These are phyloP conservation scores for Microcos paniculata DNA, from an alignment of 345 rosid species.

Conservation along the genomic window DNA sequence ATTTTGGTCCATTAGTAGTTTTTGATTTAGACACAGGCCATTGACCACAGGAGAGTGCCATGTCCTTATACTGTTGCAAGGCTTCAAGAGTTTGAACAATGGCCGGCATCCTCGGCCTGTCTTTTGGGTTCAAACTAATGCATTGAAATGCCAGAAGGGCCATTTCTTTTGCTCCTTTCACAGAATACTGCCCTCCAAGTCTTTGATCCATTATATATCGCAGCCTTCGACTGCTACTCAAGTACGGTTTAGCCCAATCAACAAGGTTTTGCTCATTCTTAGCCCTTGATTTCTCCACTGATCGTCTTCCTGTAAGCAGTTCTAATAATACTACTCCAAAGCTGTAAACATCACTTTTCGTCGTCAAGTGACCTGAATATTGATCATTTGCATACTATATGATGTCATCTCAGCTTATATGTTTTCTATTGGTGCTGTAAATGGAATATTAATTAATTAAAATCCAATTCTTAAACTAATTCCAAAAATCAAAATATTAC, in stretches of 20 bases:
- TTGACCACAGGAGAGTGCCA: constrained; percentile 73
- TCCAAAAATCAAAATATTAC: no score
- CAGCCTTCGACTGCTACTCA: constrained; percentile 65
- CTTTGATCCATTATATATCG: constrained; percentile 73
- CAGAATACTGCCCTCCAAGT: constrained; percentile 77
- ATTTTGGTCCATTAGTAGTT: constrained; percentile 38
- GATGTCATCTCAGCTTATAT: no score
- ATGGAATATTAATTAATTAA: no score
- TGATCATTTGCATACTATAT: background rate
- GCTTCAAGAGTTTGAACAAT: constrained; percentile 64
- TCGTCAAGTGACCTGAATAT: constrained; percentile 80
- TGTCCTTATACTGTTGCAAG: constrained; percentile 60
- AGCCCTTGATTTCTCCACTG: constrained; percentile 64
- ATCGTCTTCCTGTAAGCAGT: constrained; percentile 79
- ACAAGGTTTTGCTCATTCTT: constrained; percentile 79
- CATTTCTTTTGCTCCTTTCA: constrained; percentile 81
- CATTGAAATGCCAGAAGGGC: constrained; percentile 67
- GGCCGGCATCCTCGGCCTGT: constrained; percentile 79
- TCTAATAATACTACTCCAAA: constrained; percentile 90
- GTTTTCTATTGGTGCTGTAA: no score
- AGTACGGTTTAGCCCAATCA: constrained; percentile 81
- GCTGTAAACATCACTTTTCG: constrained; percentile 85
- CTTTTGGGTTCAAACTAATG: constrained; percentile 76
- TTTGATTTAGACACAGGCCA: constrained; percentile 50
- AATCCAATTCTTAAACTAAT: no score